These are phyloP conservation scores for Pulveroboletus ravenelii DNA, from an alignment of 768 basidiomycete genomes.

Conservation along the genomic window DNA sequence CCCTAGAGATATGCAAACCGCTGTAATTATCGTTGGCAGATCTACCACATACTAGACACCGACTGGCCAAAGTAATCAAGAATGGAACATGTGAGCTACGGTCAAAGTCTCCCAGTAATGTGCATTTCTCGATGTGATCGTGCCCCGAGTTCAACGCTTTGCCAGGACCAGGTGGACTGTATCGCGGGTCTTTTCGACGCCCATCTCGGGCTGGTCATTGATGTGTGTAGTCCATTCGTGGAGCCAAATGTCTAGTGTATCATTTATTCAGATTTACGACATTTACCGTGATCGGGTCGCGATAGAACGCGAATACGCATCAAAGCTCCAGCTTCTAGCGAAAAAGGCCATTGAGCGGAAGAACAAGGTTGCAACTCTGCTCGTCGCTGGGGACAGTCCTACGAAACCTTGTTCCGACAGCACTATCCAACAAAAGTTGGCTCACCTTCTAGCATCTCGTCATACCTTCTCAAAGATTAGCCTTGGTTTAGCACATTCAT, in stretches of 20 bases:
- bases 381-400: conserved; percentile 66
- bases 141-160: conserved; percentile 5
- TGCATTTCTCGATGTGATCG: not conserved
- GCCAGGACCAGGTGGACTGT: conserved; percentile 69
- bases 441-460: conserved; percentile 1
- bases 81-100: conserved; percentile 37
- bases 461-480: conserved; percentile 13
- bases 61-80: not conserved
- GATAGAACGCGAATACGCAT: conserved; percentile 76
- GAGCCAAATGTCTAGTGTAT: not conserved
- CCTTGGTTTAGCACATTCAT: conserved; percentile 56
- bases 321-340: conserved; percentile 59
- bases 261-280: conserved; percentile 56
- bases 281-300: conserved; percentile 60
- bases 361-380: conserved; percentile 45
- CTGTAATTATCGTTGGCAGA: too few relatives aligned
- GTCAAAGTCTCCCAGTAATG: conserved; percentile 51
- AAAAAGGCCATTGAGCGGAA: conserved; percentile 73
- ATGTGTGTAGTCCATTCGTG: conserved; percentile 42
- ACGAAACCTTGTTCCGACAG: conserved; percentile 55
- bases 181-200: conserved; percentile 54
- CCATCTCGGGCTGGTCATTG: conserved; percentile 59
- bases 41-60: not conserved
- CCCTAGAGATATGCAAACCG: too few relatives aligned
- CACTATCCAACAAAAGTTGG: conserved; percentile 53